A percentile compares a stretch with the other conserved stretches of the same genome.
Conservation (phyloP, 257 asterid species). For the Gynochthodes officinalis region DNA sequence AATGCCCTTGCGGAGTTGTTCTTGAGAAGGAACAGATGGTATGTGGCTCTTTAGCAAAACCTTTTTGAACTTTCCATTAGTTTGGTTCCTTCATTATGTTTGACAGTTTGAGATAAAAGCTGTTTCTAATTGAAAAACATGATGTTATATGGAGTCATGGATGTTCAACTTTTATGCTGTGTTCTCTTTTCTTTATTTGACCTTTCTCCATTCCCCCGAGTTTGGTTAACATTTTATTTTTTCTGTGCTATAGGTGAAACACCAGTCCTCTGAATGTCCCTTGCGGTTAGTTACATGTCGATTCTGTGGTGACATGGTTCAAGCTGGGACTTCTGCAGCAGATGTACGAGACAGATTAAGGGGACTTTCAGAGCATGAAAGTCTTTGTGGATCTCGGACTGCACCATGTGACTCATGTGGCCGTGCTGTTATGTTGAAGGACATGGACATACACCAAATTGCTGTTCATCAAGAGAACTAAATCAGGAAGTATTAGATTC, state of each 20-base stretch:
- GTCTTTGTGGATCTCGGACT: conserved; percentile 86
- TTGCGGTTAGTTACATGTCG: conserved; percentile 76
- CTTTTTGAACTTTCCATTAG: not conserved
- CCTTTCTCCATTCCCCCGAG: no score
- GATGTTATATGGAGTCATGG: not conserved
- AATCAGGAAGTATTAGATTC: no score
- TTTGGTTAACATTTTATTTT: no score
- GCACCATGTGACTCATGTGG: conserved; percentile 97
- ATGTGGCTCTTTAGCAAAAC: conserved; percentile 13
- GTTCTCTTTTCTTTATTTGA: no score
- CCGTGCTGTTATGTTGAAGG: conserved; percentile 95
- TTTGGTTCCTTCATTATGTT: no score
- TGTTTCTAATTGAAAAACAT: not conserved
- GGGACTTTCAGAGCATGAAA: conserved; percentile 89
- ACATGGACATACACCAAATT: conserved; percentile 90
- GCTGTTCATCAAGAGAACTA: conserved; percentile 84
- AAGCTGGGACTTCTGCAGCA: conserved; percentile 74
- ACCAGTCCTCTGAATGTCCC: conserved; percentile 72
- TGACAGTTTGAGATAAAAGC: no score
- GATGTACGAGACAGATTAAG: conserved; percentile 81
- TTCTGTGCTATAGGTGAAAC: conserved; percentile 72
- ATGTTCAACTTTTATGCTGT: not conserved
- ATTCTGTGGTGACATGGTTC: conserved; percentile 97
- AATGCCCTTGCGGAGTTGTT: conserved; percentile 78
- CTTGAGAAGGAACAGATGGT: conserved; percentile 96